Conservation (phyloP, 441 rosid species). For the Isatis lusitanica region DNA sequence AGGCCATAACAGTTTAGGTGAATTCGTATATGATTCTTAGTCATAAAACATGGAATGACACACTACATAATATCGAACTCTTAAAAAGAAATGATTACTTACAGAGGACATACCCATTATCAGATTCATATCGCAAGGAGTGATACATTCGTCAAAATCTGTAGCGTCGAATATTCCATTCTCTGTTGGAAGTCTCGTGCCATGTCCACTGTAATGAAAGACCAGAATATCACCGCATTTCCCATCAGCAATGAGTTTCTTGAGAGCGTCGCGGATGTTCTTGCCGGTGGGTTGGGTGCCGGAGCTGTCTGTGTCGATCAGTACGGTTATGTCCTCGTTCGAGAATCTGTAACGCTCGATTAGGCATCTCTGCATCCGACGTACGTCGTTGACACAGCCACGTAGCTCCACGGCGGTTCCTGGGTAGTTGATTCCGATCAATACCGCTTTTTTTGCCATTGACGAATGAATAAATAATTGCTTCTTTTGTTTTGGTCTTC, state of each 20-base stretch:
- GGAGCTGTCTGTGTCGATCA: slow-evolving; percentile 68
- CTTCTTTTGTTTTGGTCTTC: neutral
- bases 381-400: slow-evolving; percentile 89
- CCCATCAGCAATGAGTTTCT: slow-evolving; percentile 48
- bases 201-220: slow-evolving; percentile 91
- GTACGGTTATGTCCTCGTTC: slow-evolving; percentile 50
- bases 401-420: slow-evolving; percentile 78
- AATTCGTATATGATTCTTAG: neutral
- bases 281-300: slow-evolving; percentile 68
- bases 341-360: slow-evolving; percentile 61
- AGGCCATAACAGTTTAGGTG: neutral
- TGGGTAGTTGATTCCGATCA: slow-evolving; percentile 83
- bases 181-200: slow-evolving; percentile 78
- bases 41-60: neutral
- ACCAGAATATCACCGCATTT: slow-evolving; percentile 61
- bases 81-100: too few relatives aligned
- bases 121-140: slow-evolving; percentile 90
- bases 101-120: slow-evolving; percentile 55
- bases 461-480: neutral
- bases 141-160: slow-evolving; percentile 85
- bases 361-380: slow-evolving; percentile 57
- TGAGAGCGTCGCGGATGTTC: slow-evolving; percentile 56
- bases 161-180: slow-evolving; percentile 75
- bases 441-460: slow-evolving; percentile 63
- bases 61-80: neutral